Conservation (phyloP, 306 rosid species). For the Quercus engelmannii region DNA sequence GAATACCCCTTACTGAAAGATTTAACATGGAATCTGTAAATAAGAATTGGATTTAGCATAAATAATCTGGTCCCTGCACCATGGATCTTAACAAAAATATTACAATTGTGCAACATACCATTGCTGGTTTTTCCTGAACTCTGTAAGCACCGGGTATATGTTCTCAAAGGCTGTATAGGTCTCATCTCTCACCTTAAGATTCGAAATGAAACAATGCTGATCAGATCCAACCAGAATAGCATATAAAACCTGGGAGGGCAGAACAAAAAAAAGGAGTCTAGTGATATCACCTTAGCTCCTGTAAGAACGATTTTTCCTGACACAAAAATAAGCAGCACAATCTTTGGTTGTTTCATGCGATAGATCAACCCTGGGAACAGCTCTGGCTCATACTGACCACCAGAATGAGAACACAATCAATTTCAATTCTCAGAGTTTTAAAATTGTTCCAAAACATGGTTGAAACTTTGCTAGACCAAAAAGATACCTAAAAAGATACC, state of each 20-base stretch:
- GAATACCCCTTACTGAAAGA: not conserved
- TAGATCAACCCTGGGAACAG: conserved; percentile 94
- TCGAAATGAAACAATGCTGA: not conserved
- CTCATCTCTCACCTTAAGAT: conserved; percentile 76
- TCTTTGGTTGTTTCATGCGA: conserved; percentile 96
- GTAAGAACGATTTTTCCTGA: conserved; percentile 96
- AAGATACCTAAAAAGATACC: not conserved
- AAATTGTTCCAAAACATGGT: no score
- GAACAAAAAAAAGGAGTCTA: not conserved
- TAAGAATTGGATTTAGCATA: not conserved
- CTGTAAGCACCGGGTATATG: conserved; percentile 88
- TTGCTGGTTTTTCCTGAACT: conserved; percentile 91
- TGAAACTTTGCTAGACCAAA: not conserved
- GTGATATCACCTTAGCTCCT: conserved; percentile 81
- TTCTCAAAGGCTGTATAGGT: conserved; percentile 94
- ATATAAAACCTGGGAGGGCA: not conserved
- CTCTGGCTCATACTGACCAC: conserved; percentile 86
- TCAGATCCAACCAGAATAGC: not conserved
- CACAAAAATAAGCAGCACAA: conserved; percentile 88
- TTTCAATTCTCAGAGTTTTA: not conserved
- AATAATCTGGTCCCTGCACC: no score
- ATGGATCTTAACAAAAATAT: not conserved
- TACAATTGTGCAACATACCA: conserved; percentile 41
- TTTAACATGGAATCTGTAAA: not conserved
- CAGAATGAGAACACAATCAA: not conserved